phyloP scores from a whole-genome alignment of 148 eudicot genomes.

The Suaeda aralocaspica region DNA sequence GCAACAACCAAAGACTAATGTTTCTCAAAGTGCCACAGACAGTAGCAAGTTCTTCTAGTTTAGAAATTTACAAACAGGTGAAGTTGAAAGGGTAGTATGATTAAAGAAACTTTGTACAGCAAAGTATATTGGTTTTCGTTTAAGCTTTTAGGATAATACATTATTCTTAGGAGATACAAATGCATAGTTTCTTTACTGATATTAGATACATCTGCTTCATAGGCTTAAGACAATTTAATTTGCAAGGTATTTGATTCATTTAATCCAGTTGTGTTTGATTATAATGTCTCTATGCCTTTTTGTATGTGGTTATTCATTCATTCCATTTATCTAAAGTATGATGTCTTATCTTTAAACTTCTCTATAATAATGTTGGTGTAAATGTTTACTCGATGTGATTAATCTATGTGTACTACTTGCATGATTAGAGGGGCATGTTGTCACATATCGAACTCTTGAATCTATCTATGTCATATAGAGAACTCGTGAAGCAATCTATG shows the following conservation, averaged over 20 bases:
- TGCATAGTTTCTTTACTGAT: constrained; percentile 11
- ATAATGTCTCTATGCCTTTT: no score
- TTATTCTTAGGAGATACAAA: constrained; percentile 6
- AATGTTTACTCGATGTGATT: no score
- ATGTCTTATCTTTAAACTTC: no score
- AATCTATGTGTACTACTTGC: no score
- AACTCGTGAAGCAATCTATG: no score
- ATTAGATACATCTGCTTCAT: constrained; percentile 5
- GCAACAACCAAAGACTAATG: constrained; percentile 9
- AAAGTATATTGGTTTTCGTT: constrained; percentile 11
- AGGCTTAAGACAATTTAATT: constrained; percentile 10
- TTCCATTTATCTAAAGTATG: no score
- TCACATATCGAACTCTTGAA: no score
- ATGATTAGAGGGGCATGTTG: no score
- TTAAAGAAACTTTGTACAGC: constrained; percentile 23
- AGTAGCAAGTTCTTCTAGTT: constrained; percentile 1
- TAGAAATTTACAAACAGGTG: constrained; percentile 1
- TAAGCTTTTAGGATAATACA: neutral
- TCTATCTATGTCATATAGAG: no score
- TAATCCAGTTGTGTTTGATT: neutral
- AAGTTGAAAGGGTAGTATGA: neutral
- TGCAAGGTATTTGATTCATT: neutral
- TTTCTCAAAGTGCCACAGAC: neutral
- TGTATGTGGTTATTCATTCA: no score
- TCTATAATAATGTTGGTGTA: no score